Conservation (phyloP, 352 stramenopile genomes). For the Globisporangium abappressorium region DNA sequence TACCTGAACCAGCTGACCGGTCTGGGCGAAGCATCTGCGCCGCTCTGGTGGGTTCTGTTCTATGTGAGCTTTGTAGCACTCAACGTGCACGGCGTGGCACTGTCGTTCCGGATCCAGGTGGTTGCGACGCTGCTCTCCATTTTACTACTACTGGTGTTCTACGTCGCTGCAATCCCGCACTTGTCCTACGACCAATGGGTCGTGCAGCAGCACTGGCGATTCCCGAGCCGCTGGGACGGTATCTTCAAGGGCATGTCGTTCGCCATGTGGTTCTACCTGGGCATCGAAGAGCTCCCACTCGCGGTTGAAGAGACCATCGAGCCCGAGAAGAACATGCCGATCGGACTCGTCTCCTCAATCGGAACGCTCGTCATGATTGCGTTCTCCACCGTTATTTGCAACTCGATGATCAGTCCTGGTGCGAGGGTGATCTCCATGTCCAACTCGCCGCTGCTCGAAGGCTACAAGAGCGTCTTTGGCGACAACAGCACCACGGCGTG, state of each 20-base stretch:
- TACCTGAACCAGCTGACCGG: constrained; percentile 60
- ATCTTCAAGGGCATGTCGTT: constrained; percentile 59
- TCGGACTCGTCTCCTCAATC: constrained; percentile 57
- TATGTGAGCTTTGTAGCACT: constrained; percentile 59
- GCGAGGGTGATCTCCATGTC: constrained; percentile 39
- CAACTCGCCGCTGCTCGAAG: constrained; percentile 46
- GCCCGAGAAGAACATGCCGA: constrained; percentile 54
- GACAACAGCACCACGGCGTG: constrained; percentile 59
- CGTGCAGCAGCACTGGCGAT: constrained; percentile 40
- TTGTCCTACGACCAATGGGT: constrained; percentile 62
- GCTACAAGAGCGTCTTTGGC: constrained; percentile 67
- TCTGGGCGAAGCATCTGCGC: constrained; percentile 32
- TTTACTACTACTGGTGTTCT: constrained; percentile 57
- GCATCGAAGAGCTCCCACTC: constrained; percentile 64
- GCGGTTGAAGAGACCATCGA: constrained; percentile 68
- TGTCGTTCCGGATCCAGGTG: constrained; percentile 65
- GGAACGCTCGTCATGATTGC: constrained; percentile 42
- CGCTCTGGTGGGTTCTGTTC: constrained; percentile 59
- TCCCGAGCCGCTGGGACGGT: constrained; percentile 35
- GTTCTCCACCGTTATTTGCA: constrained; percentile 61
- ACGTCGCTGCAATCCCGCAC: constrained; percentile 49
- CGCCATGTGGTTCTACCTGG: constrained; percentile 69
- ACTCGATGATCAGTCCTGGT: constrained; percentile 56
- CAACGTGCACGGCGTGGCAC: constrained; percentile 56
- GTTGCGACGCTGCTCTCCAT: constrained; percentile 53